phyloP scores from a whole-genome alignment of 2,329 filamentous ascomycete species.

The Bipolaris gigantea region DNA sequence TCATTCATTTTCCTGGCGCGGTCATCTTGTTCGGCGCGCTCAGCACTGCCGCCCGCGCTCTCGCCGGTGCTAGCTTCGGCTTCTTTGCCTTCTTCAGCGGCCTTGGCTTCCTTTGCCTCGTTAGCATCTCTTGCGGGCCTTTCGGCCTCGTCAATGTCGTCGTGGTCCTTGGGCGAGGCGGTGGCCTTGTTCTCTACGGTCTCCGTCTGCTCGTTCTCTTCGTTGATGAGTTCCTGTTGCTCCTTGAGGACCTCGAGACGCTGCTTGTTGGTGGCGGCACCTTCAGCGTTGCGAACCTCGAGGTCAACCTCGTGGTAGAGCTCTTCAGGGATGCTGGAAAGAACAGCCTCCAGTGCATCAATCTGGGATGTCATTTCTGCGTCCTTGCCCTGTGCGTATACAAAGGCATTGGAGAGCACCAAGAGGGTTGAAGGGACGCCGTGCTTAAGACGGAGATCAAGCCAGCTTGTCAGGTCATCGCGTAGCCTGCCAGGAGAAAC shows the following conservation, averaged over 20 bases:
- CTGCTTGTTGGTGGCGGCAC: constrained; percentile 97
- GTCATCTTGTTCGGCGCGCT: constrained; percentile 40
- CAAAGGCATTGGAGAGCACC: constrained; percentile 95
- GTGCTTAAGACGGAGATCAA: constrained; percentile 89
- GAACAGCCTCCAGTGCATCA: constrained; percentile 85
- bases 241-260: constrained; percentile 97
- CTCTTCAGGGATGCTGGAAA: constrained; percentile 95
- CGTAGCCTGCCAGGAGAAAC: constrained; percentile 86
- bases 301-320: constrained; percentile 99
- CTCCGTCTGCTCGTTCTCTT: constrained; percentile 91
- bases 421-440: constrained; percentile 95
- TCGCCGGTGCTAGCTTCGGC: constrained; percentile 38
- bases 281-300: constrained; percentile 94
- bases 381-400: constrained; percentile 88
- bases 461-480: constrained; percentile 89
- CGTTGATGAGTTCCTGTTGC: constrained; percentile 96
- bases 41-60: constrained; percentile 29
- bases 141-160: constrained; percentile 95
- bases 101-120: constrained; percentile 23
- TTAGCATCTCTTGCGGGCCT: constrained; percentile 54
- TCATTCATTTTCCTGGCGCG: constrained; percentile 29
- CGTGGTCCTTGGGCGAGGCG: constrained; percentile 77
- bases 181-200: constrained; percentile 72
- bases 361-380: constrained; percentile 85
- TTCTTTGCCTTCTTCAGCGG: constrained; percentile 29